Evolutionary conservation across 345 rosid species (phyloP).

Genomic region (Gossypioides kirkii): DNA sequence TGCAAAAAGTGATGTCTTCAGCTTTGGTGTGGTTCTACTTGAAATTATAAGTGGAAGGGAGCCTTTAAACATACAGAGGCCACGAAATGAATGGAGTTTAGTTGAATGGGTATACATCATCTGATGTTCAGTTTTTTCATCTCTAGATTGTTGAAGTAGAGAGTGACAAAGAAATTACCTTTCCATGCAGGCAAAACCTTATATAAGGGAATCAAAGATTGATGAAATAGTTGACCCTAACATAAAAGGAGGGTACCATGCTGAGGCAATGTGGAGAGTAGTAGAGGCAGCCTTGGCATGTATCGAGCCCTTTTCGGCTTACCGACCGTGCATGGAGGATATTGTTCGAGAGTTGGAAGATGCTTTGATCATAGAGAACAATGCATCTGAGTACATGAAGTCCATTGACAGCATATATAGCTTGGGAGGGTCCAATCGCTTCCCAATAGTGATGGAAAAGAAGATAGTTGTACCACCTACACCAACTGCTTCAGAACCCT

Average conservation of each 20-base stretch:
- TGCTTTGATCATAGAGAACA: conserved; percentile 68
- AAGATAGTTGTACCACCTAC: conserved; percentile 33
- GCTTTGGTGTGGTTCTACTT: conserved; percentile 69
- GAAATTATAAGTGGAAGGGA: conserved; percentile 17
- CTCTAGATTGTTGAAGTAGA: not conserved
- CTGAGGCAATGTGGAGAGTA: conserved; percentile 77
- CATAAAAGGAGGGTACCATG: conserved; percentile 61
- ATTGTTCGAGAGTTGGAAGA: conserved; percentile 68
- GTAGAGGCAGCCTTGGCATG: conserved; percentile 71
- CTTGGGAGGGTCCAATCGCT: conserved; percentile 50
- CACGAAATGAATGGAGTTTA: conserved; percentile 64
- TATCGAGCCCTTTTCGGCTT: conserved; percentile 54
- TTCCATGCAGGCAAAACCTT: conserved; percentile 50
- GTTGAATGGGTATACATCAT: conserved; percentile 59
- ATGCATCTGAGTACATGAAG: conserved; percentile 71
- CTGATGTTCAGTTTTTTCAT: not conserved
- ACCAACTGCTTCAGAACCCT: conserved; percentile 37
- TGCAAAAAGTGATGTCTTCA: conserved; percentile 66
- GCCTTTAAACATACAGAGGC: conserved; percentile 49
- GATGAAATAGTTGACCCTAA: conserved; percentile 67
- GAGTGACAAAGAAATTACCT: not conserved
- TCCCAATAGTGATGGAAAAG: conserved; percentile 41
- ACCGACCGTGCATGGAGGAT: conserved; percentile 56
- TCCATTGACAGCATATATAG: conserved; percentile 65
- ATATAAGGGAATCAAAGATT: conserved; percentile 56